phyloP scores from a whole-genome alignment of 805 yeast species.

The Spencermartinsiella europaea region DNA sequence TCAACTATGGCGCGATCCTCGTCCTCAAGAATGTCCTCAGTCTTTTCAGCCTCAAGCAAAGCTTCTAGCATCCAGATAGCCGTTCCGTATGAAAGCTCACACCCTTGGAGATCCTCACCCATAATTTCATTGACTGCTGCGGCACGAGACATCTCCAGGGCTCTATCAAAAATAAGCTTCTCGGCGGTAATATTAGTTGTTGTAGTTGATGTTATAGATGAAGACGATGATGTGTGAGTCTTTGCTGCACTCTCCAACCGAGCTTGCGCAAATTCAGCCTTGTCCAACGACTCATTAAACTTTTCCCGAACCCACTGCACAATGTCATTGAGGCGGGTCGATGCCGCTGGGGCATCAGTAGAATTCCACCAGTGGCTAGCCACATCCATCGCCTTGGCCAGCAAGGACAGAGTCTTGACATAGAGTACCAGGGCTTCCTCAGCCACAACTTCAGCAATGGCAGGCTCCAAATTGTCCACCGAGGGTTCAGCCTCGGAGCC shows the following conservation, averaged over 20 bases:
- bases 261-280: slow-evolving; percentile 72
- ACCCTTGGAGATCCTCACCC: slow-evolving; percentile 65
- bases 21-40: slow-evolving; percentile 46
- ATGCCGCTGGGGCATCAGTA: slow-evolving; percentile 28
- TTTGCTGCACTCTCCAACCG: slow-evolving; percentile 7
- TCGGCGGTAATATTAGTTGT: slow-evolving; percentile 52
- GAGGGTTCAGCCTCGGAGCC: slow-evolving; percentile 14
- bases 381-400: slow-evolving; percentile 79
- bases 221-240: neutral
- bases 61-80: slow-evolving; percentile 96
- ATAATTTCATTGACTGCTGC: slow-evolving; percentile 86
- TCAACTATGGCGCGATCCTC: slow-evolving; percentile 74
- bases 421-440: slow-evolving; percentile 85
- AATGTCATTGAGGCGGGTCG: slow-evolving; percentile 36
- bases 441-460: slow-evolving; percentile 45
- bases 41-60: slow-evolving; percentile 48
- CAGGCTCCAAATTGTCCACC: slow-evolving; percentile 14
- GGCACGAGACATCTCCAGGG: slow-evolving; percentile 83
- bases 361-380: slow-evolving; percentile 90
- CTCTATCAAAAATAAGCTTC: slow-evolving; percentile 84
- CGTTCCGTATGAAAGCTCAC: slow-evolving; percentile 86
- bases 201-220: neutral
- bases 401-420: slow-evolving; percentile 72
- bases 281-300: slow-evolving; percentile 83
- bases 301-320: slow-evolving; percentile 90